A percentile compares a stretch with the other conserved stretches of the same genome.
These are phyloP conservation scores for Venturia effusa DNA, from an alignment of 2,329 filamentous ascomycete species.

Conservation along the genomic window DNA sequence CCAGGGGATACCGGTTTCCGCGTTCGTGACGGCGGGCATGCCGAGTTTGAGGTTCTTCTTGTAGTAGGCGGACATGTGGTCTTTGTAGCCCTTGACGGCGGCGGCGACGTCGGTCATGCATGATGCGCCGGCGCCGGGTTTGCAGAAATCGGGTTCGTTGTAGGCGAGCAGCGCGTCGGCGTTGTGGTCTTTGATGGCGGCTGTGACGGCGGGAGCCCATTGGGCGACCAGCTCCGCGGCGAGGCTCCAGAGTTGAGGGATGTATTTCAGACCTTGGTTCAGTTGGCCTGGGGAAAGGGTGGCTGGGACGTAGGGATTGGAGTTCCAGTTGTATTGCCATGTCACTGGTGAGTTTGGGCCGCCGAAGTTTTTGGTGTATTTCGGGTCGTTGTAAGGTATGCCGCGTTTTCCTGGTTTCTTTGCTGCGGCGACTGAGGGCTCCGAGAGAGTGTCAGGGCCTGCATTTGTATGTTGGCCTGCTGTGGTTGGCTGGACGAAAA, in stretches of 20 bases:
- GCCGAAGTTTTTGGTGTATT: slow-evolving; percentile 3
- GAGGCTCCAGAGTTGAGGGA: slow-evolving; percentile 4
- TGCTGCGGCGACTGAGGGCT: neutral
- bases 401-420: slow-evolving; percentile 7
- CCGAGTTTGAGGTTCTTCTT: neutral
- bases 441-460: neutral
- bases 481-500: neutral
- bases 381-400: slow-evolving; percentile 5
- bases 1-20: slow-evolving; percentile 2
- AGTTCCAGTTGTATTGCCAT: slow-evolving; percentile 11
- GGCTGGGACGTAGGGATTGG: neutral
- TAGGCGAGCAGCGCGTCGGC: slow-evolving; percentile 4
- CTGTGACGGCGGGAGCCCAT: neutral
- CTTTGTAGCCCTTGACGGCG: neutral
- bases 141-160: slow-evolving; percentile 9
- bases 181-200: neutral
- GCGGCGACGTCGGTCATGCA: neutral
- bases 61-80: neutral
- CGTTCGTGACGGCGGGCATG: slow-evolving; percentile 6
- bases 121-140: neutral
- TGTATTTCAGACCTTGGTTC: neutral
- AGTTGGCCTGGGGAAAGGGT: neutral
- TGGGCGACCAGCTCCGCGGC: neutral
- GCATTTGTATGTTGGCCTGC: neutral
- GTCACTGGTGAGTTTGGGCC: slow-evolving; percentile 1